Base-by-base conservation (phyloP, 2,329 filamentous ascomycete species). In the Microcyclospora tardicrescens region DNA sequence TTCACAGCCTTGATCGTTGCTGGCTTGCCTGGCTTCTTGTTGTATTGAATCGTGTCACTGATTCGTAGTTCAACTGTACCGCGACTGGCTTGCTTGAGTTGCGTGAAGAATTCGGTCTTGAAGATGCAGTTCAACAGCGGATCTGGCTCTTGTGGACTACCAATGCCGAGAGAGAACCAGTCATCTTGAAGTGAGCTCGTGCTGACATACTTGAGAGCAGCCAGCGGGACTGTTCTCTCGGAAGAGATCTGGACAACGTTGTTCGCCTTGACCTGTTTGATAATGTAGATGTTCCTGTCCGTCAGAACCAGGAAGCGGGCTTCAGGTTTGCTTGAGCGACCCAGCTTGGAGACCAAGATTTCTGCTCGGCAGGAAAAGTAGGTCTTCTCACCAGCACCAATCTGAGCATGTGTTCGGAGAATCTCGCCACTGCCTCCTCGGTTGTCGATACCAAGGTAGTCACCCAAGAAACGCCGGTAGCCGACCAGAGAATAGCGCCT, bases 21-120 rank as follows among this genome's bases (percentile, higher is more conserved):
- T 60, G 84, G 73, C 66, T 98, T 98, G 39, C 84, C 84, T 1
- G 91, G 91, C 64, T 98, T 98, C 72, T 96, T 98, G 57, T 89
- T 87, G 62, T 94, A 98, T 58, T 94, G 84, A 50, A 98, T 87
- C 42, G 71, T 72, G 19, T 91, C 80, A n/a, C 68, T 76, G 45
- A 96, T 81, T 62, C 83, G 85, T 35, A 98, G 64, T 56, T 79
- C 85, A 56, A 93, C 74, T 9, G 83, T 79, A 8, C 82, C 84
- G 2, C 82, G 79, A 62, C 93, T 82, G 37, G 78, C 77, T 36
- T 76, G 78, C 56, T 80, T 77, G 65, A 98, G 78, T 46, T 95
- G 87, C 0, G 89, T 93, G 57, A 96, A 93, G 62, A 98, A 79
- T 56, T 98, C 91, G 0, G 91, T 98, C 68, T 98, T 98, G 61